Conservation (phyloP, 2,329 filamentous ascomycete species). For the Aspergillus novofumigatus region DNA sequence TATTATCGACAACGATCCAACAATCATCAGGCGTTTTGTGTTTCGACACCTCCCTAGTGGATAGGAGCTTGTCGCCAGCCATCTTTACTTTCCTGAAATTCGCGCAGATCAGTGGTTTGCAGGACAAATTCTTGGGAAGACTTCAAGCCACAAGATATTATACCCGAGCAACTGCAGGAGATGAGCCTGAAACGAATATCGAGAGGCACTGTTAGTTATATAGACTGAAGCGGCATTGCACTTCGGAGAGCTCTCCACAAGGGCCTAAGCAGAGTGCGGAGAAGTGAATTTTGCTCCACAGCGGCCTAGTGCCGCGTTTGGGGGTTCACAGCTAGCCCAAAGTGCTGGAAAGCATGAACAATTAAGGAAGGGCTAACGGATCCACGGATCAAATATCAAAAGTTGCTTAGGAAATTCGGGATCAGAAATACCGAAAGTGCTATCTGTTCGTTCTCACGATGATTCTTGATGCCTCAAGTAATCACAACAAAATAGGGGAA, state of each 20-base stretch:
- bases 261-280: neutral
- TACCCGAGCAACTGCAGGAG: neutral
- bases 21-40: slow-evolving; percentile 50
- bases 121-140: neutral
- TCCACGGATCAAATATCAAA: neutral
- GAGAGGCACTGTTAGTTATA: neutral
- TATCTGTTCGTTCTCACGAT: neutral
- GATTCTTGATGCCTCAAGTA: neutral
- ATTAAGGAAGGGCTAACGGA: neutral
- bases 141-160: neutral
- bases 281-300: neutral
- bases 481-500: neutral
- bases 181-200: neutral
- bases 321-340: neutral
- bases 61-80: slow-evolving; percentile 32
- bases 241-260: neutral
- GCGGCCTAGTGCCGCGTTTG: neutral
- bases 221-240: neutral
- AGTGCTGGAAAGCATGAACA: neutral
- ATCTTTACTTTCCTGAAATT: slow-evolving; percentile 17
- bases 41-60: slow-evolving; percentile 42
- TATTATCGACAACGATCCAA: slow-evolving; percentile 66
- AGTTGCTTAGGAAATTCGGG: neutral
- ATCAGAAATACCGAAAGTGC: neutral
- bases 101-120: neutral